Evolutionary conservation across 768 basidiomycete genomes (phyloP), one percentile per base, ranked within the genome.

Genomic region (Russula griseocarnosa): DNA sequence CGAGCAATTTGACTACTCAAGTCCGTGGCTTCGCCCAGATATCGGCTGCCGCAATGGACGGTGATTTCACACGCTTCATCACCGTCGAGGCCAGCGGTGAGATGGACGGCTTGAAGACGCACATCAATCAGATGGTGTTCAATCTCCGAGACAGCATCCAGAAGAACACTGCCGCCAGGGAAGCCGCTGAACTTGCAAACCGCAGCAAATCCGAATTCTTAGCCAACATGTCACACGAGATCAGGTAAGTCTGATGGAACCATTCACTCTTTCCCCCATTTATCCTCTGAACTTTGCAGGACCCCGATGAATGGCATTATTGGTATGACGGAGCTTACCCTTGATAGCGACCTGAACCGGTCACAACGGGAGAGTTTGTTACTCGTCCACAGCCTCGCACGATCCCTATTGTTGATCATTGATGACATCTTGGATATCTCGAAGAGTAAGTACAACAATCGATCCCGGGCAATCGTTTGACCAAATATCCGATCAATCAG

Each of bases 251-350:
- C 13, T 30, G 46, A 59, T 55, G 58, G 34, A 20, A 16, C 6
- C 22, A 18, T 40, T 18, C 14, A 13, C 1, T 40, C 18, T 7
- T 3, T n/a, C 10, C 26, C 4, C 13, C 11, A 10, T 20, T 20
- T 8, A 60, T 51, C 40, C 6, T 64, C 55, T 60, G 22, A 24
- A 6, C 28, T 34, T 53, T 54, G n/a, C 71, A 94, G 96, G 73
- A 98, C 97, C 26, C 97, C 97, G 0, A 99, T 98, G 96, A 99
- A 98, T 73, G 96, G 97, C 72, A 99, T 99, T 74, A 98, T 99
- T 69, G 96, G 96, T n/a, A 94, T 99, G 94, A 99, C 96, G 28
- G 94, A 96, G 75, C 77, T 99, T 62, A 40, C 97, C 11, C 85
- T 99, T 24, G 97, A 99, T 72, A 94, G 90, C 50, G 97, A 99